Evolutionary conservation across 78 protist genomes (phyloP).

Genomic region (Trichosphaerium sp.): DNA sequence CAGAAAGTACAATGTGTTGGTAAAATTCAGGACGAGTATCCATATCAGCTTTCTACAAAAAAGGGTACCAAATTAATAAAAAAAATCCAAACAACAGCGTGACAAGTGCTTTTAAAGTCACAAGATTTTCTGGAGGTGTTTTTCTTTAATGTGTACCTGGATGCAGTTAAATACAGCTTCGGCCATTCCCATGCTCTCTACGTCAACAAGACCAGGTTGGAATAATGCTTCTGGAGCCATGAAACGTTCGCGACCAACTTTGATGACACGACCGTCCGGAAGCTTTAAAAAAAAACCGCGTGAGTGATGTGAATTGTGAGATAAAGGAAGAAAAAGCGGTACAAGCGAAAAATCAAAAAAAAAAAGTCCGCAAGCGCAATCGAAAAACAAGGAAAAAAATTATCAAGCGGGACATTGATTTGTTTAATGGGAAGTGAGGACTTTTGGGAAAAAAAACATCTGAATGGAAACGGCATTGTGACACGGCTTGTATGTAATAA

Average conservation of each 20-base stretch:
- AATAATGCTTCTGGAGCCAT: constrained; percentile 97
- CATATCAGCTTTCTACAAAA: constrained; percentile 83
- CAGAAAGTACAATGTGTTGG: constrained; percentile 88
- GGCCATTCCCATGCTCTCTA: constrained; percentile 84
- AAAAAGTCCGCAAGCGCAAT: constrained; percentile 2
- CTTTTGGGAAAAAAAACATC: not conserved
- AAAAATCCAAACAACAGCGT: too few species aligned
- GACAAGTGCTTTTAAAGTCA: too few species aligned
- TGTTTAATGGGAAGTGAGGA: not conserved
- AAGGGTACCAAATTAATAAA: too few species aligned
- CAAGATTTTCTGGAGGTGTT: too few species aligned
- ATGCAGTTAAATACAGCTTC: constrained; percentile 84
- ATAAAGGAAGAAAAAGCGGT: too few species aligned
- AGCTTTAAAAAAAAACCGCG: constrained; percentile 28
- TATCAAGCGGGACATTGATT: too few species aligned
- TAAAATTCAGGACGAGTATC: constrained; percentile 86
- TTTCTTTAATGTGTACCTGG: too few species aligned
- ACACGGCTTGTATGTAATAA: not conserved
- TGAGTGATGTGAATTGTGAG: too few species aligned
- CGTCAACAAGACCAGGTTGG: constrained; percentile 87
- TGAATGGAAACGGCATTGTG: too few species aligned
- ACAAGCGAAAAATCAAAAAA: not conserved
- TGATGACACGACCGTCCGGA: constrained; percentile 92
- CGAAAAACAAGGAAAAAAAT: too few species aligned
- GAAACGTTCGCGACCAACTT: constrained; percentile 91